Evolutionary conservation across 140 eudicot species (phyloP).

Genomic region (Ambrosia hybrid): DNA sequence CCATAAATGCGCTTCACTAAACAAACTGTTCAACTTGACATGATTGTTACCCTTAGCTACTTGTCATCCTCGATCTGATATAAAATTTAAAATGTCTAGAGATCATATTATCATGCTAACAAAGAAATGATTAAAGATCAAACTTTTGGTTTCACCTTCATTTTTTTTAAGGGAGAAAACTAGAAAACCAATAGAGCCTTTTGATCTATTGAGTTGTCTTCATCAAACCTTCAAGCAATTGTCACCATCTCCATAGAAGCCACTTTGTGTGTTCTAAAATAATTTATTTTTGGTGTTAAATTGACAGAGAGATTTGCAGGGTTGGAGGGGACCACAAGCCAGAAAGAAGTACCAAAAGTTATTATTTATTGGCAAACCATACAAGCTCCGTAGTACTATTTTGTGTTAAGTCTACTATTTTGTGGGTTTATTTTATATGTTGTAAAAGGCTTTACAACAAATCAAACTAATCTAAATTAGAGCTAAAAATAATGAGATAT

Average conservation of each 20-base stretch:
- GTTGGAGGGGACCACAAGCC: slow-evolving; percentile 53
- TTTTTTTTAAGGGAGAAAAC: slow-evolving; percentile 14
- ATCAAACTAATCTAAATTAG: neutral
- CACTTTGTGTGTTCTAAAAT: slow-evolving; percentile 36
- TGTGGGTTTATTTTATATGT: no score
- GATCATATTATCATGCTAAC: no score
- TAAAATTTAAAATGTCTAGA: no score
- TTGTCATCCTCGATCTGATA: no score
- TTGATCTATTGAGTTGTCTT: slow-evolving; percentile 45
- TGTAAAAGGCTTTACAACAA: no score
- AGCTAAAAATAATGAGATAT: no score
- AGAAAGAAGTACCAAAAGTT: slow-evolving; percentile 40
- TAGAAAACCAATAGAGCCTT: slow-evolving; percentile 36
- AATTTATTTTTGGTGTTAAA: slow-evolving; percentile 24
- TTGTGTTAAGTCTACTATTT: no score
- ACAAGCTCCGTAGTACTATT: slow-evolving; percentile 10
- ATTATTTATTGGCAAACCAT: slow-evolving; percentile 32
- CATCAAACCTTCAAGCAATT: slow-evolving; percentile 54
- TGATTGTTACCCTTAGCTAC: no score
- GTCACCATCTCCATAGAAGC: slow-evolving; percentile 55
- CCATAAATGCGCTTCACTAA: no score
- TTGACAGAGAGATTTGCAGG: slow-evolving; percentile 47
- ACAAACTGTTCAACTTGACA: no score
- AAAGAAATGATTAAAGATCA: neutral
- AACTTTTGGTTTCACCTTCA: slow-evolving; percentile 9